A percentile compares a stretch with the other conserved stretches of the same genome.
phyloP scores from a whole-genome alignment of 2,329 filamentous ascomycete genomes.

The Claviceps sp. region DNA sequence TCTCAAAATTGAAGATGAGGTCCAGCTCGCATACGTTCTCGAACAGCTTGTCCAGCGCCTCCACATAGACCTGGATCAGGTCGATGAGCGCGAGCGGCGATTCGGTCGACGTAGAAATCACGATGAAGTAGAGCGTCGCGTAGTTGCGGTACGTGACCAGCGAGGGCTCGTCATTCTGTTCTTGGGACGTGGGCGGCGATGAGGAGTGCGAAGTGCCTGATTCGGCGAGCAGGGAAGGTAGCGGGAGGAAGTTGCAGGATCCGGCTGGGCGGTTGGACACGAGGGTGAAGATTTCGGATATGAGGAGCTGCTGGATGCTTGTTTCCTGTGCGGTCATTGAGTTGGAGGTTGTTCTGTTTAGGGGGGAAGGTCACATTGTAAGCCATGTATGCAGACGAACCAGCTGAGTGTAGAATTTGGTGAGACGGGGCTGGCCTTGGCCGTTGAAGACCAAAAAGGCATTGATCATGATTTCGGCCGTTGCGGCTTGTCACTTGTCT shows the following conservation, averaged over 20 bases:
- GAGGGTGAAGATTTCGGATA: conserved; percentile 92
- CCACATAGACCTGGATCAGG: conserved; percentile 95
- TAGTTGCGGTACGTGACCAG: conserved; percentile 98
- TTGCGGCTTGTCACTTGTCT: neutral
- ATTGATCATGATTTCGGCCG: conserved; percentile 66
- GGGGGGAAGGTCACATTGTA: neutral
- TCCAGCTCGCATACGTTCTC: conserved; percentile 98
- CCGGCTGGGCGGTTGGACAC: conserved; percentile 84
- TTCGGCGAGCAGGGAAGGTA: conserved; percentile 50
- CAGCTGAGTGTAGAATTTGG: conserved; percentile 97
- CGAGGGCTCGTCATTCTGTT: conserved; percentile 78
- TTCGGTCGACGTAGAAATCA: conserved; percentile 93
- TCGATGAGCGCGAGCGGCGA: conserved; percentile 91
- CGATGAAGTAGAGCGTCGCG: conserved; percentile 94
- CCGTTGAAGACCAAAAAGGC: conserved; percentile 98
- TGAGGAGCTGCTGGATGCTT: conserved; percentile 88
- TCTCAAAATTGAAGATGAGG: conserved; percentile 98
- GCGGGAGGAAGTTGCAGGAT: conserved; percentile 91
- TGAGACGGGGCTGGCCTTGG: conserved; percentile 88
- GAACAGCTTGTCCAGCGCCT: conserved; percentile 85
- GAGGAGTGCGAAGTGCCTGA: conserved; percentile 46
- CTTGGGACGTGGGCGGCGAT: conserved; percentile 38
- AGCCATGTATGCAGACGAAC: conserved; percentile 28
- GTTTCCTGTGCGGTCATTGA: conserved; percentile 56
- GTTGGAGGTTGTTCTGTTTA: neutral